These are phyloP conservation scores for Heterobasidion annosum DNA, from an alignment of 1,284 basidiomycete species.

Conservation along the genomic window DNA sequence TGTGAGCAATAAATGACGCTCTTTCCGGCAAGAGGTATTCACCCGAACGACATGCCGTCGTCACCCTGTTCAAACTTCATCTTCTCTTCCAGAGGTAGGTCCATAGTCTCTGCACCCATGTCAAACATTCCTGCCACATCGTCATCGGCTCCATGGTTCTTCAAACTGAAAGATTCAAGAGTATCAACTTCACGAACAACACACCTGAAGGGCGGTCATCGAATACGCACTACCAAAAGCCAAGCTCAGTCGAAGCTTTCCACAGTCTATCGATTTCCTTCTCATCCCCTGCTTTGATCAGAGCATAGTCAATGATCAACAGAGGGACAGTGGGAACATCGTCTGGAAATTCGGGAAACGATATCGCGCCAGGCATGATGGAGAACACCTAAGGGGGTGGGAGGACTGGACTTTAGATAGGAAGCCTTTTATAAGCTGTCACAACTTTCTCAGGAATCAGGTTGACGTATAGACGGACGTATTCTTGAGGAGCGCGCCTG, in stretches of 20 bases:
- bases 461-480: no score
- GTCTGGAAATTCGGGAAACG: neutral
- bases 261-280: neutral
- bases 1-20: neutral
- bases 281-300: neutral
- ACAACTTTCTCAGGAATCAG: no score
- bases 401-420: neutral
- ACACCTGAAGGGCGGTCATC: no score
- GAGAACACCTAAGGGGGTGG: neutral
- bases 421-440: no score
- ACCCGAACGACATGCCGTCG: conserved; percentile 24
- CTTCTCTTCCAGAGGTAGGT: conserved; percentile 24
- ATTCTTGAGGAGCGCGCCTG: no score
- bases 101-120: conserved; percentile 24
- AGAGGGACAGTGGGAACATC: conserved; percentile 2
- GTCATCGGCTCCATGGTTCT: conserved; percentile 23
- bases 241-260: conserved; percentile 1
- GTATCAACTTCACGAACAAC: neutral
- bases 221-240: conserved; percentile 3
- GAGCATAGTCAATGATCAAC: conserved; percentile 1
- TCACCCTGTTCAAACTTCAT: conserved; percentile 27
- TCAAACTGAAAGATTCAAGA: neutral
- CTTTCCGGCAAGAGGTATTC: neutral
- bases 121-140: conserved; percentile 24
- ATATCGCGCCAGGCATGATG: neutral